These are phyloP conservation scores for Euphorbia tirucalli DNA, from an alignment of 345 rosid genomes.

Conservation along the genomic window DNA sequence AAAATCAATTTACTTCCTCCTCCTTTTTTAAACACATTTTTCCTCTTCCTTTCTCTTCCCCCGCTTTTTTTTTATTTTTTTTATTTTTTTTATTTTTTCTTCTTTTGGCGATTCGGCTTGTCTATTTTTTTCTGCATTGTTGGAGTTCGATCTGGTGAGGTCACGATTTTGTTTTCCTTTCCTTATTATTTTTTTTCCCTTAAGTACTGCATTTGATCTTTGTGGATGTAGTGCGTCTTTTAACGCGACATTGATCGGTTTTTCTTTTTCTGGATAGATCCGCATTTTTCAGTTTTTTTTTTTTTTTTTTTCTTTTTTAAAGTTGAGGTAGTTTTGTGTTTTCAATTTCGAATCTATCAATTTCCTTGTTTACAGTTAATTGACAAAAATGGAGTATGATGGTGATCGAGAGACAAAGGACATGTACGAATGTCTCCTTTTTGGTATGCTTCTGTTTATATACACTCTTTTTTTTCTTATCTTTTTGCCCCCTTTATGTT, in stretches of 20 bases:
- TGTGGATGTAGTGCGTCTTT: background rate
- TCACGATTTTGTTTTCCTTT: background rate
- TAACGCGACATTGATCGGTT: background rate
- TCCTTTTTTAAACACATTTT: background rate
- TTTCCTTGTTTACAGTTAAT: background rate
- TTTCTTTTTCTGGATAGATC: background rate
- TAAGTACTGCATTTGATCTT: background rate
- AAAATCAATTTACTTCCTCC: background rate
- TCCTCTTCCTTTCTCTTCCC: background rate
- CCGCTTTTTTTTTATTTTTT: background rate
- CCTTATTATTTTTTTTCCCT: background rate
- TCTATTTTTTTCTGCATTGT: background rate
- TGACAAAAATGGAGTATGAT: slow-evolving; percentile 22
- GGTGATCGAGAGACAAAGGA: slow-evolving; percentile 4
- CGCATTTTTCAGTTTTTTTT: background rate
- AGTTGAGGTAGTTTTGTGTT: no score
- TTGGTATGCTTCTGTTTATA: slow-evolving; percentile 19
- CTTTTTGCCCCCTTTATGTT: background rate
- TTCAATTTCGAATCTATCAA: no score
- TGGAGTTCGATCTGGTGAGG: background rate
- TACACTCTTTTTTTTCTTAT: background rate
- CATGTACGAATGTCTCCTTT: slow-evolving; percentile 28
- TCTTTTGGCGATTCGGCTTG: background rate
- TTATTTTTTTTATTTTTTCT: no score
- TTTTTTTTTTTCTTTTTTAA: no score